Base-by-base conservation (phyloP, 208 protist species). In the Trypanosoma conorhini region DNA sequence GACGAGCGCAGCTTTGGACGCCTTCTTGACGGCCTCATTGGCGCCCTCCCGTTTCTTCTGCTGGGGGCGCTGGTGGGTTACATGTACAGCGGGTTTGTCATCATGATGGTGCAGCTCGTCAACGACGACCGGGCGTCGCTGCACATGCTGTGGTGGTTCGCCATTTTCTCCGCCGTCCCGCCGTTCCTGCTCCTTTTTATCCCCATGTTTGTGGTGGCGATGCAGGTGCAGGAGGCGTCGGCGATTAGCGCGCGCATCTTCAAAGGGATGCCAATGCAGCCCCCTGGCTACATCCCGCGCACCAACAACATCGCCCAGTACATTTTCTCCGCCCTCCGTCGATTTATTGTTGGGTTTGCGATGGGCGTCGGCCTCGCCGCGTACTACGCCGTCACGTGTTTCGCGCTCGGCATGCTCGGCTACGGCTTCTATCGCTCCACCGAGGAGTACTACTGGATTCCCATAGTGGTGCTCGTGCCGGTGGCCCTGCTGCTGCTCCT, bases 161-260 rank as follows among this genome's bases (percentile, higher is more conserved):
- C 1, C 22, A 70, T 70, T 7, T 70, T 70, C 17, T 70, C 65
- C 26, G 15, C 56, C 15, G 65, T 70, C 19, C 51, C 65, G 0
- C 28, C 59, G 52, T 72, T 72, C 31, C 56, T 72, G 3, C 1
- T 72, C 15, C 48, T 72, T 0, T 72, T 72, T 63, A 63, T 72
- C 44, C 57, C 48, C 30, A 63, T 63, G n/a, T 72, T 72, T 65
- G 22, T 63, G 28, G 46, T 56, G 17, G 51, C 50, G 33, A 72
- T 72, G 55, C 67, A 63, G 42, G 31, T 63, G 1, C 51, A 72
- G 40, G 67, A 72, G 56, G 52, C 55, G 5, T 72, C 67, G 3
- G 40, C 67, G 3, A 57, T 72, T 12, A 54, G 19, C 15, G 67
- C 55, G 1, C 67, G 55, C 21, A 31, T 63, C 9, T 30, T 61